Evolutionary conservation across 257 asterid genomes (phyloP).

Genomic region (Catharanthus roseus): DNA sequence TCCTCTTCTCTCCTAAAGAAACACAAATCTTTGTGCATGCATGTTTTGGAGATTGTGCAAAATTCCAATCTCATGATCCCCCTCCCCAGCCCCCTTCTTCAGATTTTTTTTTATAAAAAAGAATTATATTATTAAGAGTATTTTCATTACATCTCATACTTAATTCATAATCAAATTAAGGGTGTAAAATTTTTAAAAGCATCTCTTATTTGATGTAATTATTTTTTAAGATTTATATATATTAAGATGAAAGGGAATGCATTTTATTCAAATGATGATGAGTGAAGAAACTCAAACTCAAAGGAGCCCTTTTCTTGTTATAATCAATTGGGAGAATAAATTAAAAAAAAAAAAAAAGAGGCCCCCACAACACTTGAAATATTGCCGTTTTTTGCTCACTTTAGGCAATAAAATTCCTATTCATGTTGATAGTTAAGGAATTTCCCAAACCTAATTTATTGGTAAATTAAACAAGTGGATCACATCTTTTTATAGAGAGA

Average conservation of each 20-base stretch:
- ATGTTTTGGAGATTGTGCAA: constrained; percentile 61
- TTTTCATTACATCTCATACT: too few relatives aligned
- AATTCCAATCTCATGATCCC: constrained; percentile 55
- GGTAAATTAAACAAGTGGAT: constrained; percentile 13
- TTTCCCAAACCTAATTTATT: background rate
- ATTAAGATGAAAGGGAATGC: too few relatives aligned
- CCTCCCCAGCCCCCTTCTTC: too few relatives aligned
- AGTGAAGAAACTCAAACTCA: too few relatives aligned
- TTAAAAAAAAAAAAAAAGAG: background rate
- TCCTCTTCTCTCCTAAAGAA: too few relatives aligned
- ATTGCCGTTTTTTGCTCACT: background rate
- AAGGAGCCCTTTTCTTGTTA: background rate
- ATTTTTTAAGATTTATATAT: too few relatives aligned
- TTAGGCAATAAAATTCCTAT: background rate
- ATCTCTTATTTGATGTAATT: too few relatives aligned
- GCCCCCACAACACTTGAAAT: constrained; percentile 9
- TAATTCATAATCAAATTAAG: too few relatives aligned
- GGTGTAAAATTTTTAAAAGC: too few relatives aligned
- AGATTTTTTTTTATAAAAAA: too few relatives aligned
- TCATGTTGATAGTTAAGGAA: constrained; percentile 7
- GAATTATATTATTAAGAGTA: too few relatives aligned
- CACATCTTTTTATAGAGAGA: constrained; percentile 33
- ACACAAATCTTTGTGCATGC: constrained; percentile 48
- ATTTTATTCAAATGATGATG: too few relatives aligned
- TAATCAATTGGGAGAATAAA: background rate